Percentiles rank a stretch among this genome's conserved stretches.
phyloP scores from a whole-genome alignment of 73 alveolate species.

The Paramecium biaurelia region DNA sequence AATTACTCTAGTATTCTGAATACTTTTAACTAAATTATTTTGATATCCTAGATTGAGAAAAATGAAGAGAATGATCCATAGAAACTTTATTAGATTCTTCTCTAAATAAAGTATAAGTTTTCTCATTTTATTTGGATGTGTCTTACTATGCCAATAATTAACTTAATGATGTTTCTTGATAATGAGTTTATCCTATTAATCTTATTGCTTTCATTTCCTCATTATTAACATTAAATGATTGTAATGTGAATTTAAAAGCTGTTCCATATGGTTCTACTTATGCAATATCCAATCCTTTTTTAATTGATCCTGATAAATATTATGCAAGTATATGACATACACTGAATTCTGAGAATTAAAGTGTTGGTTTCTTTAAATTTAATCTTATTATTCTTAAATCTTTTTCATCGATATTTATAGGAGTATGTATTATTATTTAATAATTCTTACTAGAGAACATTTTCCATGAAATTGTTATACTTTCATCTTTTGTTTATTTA shows the following conservation, averaged over 20 bases:
- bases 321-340: not conserved
- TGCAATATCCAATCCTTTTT: not conserved
- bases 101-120: not conserved
- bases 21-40: constrained; percentile 29
- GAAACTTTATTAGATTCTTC: constrained; percentile 16
- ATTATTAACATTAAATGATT: not conserved
- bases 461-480: not conserved
- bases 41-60: constrained; percentile 40
- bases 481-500: constrained; percentile 15
- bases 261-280: not conserved
- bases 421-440: not conserved
- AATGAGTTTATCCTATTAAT: constrained; percentile 22
- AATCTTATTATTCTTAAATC: not conserved
- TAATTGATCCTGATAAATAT: not conserved
- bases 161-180: constrained; percentile 28
- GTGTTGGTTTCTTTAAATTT: not conserved
- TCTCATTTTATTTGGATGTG: not conserved
- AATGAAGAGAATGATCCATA: constrained; percentile 39
- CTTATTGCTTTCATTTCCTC: constrained; percentile 1
- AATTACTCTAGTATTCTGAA: constrained; percentile 15
- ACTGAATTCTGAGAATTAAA: not conserved
- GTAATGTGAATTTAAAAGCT: not conserved
- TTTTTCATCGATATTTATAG: not conserved
- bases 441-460: not conserved
- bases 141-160: not conserved